Evolutionary conservation across 805 yeast genomes (phyloP).

Genomic region (Starmerella etchellsii): DNA sequence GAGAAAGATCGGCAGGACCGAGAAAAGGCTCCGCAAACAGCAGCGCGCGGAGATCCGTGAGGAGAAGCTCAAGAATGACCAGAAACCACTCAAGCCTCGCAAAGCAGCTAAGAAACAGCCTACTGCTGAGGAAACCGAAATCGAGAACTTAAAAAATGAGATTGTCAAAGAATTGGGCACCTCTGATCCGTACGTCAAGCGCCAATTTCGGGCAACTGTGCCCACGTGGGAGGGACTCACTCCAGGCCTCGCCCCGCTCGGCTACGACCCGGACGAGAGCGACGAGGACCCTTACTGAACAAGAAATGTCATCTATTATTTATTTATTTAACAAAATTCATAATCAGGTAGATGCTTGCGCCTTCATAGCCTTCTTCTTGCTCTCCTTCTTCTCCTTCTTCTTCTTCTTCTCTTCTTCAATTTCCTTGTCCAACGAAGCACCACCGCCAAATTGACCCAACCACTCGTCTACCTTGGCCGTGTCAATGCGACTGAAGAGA

Average conservation of each 20-base stretch:
- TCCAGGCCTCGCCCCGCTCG: constrained; percentile 24
- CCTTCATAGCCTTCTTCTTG: constrained; percentile 13
- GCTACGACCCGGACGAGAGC: constrained; percentile 22
- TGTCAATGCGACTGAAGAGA: constrained; percentile 84
- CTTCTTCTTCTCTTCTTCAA: constrained; percentile 7
- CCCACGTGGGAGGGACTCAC: constrained; percentile 17
- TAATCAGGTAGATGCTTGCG: neutral
- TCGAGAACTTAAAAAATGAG: constrained; percentile 13
- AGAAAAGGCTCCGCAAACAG: constrained; percentile 5
- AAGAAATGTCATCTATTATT: neutral
- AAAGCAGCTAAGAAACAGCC: neutral
- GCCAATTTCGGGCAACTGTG: constrained; percentile 1
- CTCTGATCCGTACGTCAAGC: constrained; percentile 15
- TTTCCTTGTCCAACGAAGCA: constrained; percentile 22
- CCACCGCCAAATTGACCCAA: constrained; percentile 76
- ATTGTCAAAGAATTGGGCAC: constrained; percentile 13
- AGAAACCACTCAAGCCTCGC: no score
- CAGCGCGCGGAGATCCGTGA: constrained; percentile 4
- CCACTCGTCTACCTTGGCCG: constrained; percentile 76
- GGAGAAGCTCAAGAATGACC: neutral
- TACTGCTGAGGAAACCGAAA: constrained; percentile 11
- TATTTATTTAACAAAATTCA: constrained; percentile 1
- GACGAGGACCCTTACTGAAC: constrained; percentile 21
- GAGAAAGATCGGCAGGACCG: constrained; percentile 8
- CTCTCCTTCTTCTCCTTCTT: constrained; percentile 11